phyloP scores from a whole-genome alignment of 495 filamentous ascomycete species.

The Lentithecium fluviatile region DNA sequence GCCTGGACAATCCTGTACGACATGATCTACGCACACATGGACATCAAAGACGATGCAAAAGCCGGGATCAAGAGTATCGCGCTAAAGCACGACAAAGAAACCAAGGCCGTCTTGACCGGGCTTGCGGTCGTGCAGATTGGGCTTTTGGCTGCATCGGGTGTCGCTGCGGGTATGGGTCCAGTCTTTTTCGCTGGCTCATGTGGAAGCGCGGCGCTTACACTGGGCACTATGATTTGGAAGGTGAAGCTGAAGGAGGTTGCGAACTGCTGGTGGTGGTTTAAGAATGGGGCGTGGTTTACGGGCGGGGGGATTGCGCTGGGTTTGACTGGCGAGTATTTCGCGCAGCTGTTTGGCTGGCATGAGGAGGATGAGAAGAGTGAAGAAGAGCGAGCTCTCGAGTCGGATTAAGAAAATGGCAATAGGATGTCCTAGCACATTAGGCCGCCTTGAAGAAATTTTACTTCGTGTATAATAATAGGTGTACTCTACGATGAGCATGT shows the following conservation, averaged over 20 bases:
- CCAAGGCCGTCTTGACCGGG: slow-evolving; percentile 78
- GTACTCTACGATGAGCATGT: too few species aligned
- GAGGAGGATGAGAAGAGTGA: not conserved
- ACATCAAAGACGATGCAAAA: slow-evolving; percentile 89
- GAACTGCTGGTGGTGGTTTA: slow-evolving; percentile 98
- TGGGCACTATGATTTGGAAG: slow-evolving; percentile 84
- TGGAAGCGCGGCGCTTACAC: slow-evolving; percentile 70
- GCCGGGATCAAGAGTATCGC: slow-evolving; percentile 96
- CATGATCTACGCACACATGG: slow-evolving; percentile 99
- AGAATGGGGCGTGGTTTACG: slow-evolving; percentile 66
- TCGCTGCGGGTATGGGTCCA: slow-evolving; percentile 72
- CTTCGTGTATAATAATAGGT: too few species aligned
- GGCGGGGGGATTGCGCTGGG: slow-evolving; percentile 66
- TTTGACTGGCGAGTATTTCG: slow-evolving; percentile 62
- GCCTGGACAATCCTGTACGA: slow-evolving; percentile 96
- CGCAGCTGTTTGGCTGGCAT: slow-evolving; percentile 37
- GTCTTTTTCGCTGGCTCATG: slow-evolving; percentile 83
- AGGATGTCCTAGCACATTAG: too few species aligned
- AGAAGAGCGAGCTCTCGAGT: too few species aligned
- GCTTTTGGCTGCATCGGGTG: slow-evolving; percentile 75
- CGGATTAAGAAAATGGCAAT: too few species aligned
- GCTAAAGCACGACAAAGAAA: slow-evolving; percentile 80
- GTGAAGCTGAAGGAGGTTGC: slow-evolving; percentile 79
- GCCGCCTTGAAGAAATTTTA: too few species aligned
- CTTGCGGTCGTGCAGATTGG: slow-evolving; percentile 73